Conservation (phyloP, 2,329 filamentous ascomycete genomes). For the Aureobasidium sp. region DNA sequence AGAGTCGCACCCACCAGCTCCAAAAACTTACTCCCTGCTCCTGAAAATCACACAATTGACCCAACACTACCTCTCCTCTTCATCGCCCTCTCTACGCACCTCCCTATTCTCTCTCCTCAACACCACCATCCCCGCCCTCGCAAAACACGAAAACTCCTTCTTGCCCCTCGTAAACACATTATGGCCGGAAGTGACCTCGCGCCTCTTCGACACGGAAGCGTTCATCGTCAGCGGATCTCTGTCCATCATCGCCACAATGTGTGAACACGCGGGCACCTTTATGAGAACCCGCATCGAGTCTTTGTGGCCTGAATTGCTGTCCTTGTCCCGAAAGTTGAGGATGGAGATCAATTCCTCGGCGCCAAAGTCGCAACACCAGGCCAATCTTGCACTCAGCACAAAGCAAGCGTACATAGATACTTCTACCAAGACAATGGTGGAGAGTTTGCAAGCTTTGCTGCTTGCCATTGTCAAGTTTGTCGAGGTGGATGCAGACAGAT, state of each 20-base stretch:
- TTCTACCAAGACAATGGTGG: constrained; percentile 58
- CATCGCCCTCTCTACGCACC: constrained; percentile 69
- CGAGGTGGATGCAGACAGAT: constrained; percentile 58
- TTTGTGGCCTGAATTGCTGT: constrained; percentile 52
- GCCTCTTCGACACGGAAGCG: constrained; percentile 59
- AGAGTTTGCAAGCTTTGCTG: constrained; percentile 53
- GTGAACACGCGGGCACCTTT: constrained; percentile 70
- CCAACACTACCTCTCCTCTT: constrained; percentile 83
- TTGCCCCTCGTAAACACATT: constrained; percentile 82
- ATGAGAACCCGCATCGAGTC: constrained; percentile 66
- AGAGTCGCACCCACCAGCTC: constrained; percentile 49
- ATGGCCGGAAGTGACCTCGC: constrained; percentile 74
- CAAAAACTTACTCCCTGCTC: constrained; percentile 72
- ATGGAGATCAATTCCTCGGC: background rate
- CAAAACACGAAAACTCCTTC: constrained; percentile 72
- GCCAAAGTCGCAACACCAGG: background rate
- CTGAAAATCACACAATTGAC: constrained; percentile 75
- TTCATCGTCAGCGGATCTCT: constrained; percentile 66
- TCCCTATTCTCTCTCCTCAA: constrained; percentile 71
- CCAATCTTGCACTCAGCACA: background rate
- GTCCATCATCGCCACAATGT: constrained; percentile 61
- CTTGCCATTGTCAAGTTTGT: constrained; percentile 57
- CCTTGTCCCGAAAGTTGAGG: constrained; percentile 20
- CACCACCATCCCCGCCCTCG: constrained; percentile 65
- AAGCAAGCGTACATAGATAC: constrained; percentile 27